Evolutionary conservation across 1,139 yeast genomes (phyloP), one percentile per base, ranked within the genome.

Genomic region (Debaryomyces fabryi): DNA sequence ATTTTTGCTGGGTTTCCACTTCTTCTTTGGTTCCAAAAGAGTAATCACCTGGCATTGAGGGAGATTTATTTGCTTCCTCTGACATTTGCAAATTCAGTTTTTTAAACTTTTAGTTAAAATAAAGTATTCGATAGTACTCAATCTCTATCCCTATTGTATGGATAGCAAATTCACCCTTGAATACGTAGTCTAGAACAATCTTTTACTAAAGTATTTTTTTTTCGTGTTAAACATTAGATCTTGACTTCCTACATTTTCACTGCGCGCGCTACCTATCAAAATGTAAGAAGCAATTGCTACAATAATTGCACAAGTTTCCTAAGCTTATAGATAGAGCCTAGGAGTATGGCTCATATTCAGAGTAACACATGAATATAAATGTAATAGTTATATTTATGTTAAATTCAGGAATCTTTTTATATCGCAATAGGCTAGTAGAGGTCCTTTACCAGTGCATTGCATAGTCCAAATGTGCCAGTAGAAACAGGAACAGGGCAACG

Each of bases 31-130:
- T n/a, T 15, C 35, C 44, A 16, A 33, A 30, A 12, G 40, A 9
- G 38, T 40, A 40, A 8, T 39, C 42, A 34, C 45, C 48, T 8
- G 34, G 36, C 33, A 41, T 40, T 15, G 40, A 29, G 23, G 44
- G 40, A 13, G 45, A 35, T 15, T n/a, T 36, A 8, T 21, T 25
- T 37, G 27, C 16, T 40, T 43, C 41, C 37, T 35, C 44, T 13
- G 44, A 38, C 49, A 47, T 47, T 36, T 25, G 23, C 33, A 36
- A 29, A 37, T 37, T 15, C 13, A 29, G 21, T 16, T 20, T n/a
- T 32, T 30, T 12, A 9, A 27, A 32, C 12, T 32, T 21, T 10
- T 10, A 30, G 13, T 6, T 12, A n/a, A 30, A 16, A 35, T 30
- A 15, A 27, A n/a, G 29, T 20, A 30, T 29, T 30, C 37, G 23